Evolutionary conservation across 768 basidiomycete species (phyloP), one percentile per base, ranked within the genome.

Genomic region (Daedaleopsis sinensis): DNA sequence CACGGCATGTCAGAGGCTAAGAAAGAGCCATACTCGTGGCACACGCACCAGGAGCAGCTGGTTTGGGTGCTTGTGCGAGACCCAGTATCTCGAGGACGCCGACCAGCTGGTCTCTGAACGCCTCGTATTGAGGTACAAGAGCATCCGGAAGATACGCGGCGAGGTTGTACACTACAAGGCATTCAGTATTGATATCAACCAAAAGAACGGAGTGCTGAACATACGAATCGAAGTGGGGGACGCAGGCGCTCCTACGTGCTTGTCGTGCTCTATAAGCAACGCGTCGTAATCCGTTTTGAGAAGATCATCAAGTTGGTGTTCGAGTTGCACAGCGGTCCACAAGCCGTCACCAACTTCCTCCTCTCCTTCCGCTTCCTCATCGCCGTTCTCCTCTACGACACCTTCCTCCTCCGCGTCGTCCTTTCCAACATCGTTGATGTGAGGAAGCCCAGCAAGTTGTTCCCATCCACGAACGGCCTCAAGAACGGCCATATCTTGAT

Each of bases 401-500:
- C 71, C 71, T 23, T 75, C 76, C 13, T 76, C 75, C 21, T 62
- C 73, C 15, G 70, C 74, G 19, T 67, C 71, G 23, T 71, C 82
- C 67, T 86, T 86, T 27, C 79, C 82, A 9, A 83, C 81, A 51
- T 91, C 88, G 63, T 88, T 87, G 70, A 90, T 88, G 58, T 89
- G 89, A 1, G 87, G 87, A 19, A 91, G 74, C 1, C 83, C 82
- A 13, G 89, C 86, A 9, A 87, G 80, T 46, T 82, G 87, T 71
- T 94, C 92, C 88, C 93, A 98, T 15, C 95, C 96, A 50, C 94
- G 87, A 16, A 98, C 95, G 18, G 96, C 96, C 67, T 96, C 96
- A 32, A 97, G 84, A 51, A 98, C 96, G 2, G 94, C 95, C 96
- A 99, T 98, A 71, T 99, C 96, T 72, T 98, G 96, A 75, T 98